A percentile compares a stretch with the other conserved stretches of the same genome.
phyloP scores from a whole-genome alignment of 2,329 filamentous ascomycete genomes.

The Microdochium trichocladiopsis region DNA sequence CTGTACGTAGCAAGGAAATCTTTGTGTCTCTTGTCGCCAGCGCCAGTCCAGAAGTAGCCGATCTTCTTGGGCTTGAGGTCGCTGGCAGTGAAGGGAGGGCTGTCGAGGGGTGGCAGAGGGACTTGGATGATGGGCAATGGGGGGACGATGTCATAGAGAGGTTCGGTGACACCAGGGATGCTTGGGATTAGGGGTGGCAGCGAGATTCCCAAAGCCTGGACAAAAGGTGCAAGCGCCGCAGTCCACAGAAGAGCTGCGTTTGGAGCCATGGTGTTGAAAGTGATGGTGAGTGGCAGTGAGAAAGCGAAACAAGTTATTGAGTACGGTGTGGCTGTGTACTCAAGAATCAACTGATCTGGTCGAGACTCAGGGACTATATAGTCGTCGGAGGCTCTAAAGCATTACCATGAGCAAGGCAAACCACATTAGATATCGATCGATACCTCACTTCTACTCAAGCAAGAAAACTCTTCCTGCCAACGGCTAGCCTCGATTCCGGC shows the following conservation, averaged over 20 bases:
- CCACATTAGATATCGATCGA: too few relatives aligned
- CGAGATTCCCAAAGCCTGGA: conserved; percentile 17
- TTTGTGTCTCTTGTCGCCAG: conserved; percentile 52
- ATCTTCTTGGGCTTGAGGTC: conserved; percentile 59
- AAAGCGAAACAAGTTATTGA: background rate
- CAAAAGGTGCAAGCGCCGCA: conserved; percentile 1
- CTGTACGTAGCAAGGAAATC: conserved; percentile 52
- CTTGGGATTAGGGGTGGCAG: conserved; percentile 50
- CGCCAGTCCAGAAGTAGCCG: conserved; percentile 57
- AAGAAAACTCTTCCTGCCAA: background rate
- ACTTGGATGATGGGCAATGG: conserved; percentile 52
- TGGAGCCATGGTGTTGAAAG: conserved; percentile 5
- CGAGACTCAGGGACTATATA: background rate
- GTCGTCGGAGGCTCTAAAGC: background rate
- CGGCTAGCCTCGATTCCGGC: background rate
- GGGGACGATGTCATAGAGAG: conserved; percentile 39
- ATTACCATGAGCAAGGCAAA: too few relatives aligned
- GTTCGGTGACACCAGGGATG: conserved; percentile 53
- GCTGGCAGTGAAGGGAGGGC: conserved; percentile 42
- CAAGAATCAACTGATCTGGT: background rate
- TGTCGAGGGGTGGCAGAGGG: conserved; percentile 50
- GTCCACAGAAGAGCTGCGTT: background rate
- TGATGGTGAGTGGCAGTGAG: background rate
- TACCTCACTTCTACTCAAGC: background rate
- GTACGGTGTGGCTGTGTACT: background rate